Conservation (phyloP, 352 stramenopile genomes). For the Phytopythium oedochilum region DNA sequence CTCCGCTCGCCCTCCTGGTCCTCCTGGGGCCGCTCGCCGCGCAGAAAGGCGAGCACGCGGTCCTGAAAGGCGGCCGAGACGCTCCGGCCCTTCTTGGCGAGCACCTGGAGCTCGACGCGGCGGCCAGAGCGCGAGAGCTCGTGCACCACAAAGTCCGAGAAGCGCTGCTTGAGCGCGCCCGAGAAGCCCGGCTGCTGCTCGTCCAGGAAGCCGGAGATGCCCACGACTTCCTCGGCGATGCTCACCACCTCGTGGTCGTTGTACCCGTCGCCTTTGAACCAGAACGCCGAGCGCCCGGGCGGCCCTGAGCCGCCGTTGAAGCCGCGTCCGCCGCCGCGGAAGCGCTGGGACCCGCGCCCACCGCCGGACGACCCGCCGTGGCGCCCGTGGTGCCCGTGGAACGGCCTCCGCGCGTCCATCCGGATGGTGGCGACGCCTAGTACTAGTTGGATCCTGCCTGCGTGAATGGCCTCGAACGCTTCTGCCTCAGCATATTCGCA, state of each 20-base stretch:
- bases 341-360: slow-evolving; percentile 14
- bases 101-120: slow-evolving; percentile 27
- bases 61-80: slow-evolving; percentile 30
- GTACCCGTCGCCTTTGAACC: slow-evolving; percentile 61
- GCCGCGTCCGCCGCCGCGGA: slow-evolving; percentile 10
- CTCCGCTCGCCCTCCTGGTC: background rate
- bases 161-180: slow-evolving; percentile 77
- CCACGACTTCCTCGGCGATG: slow-evolving; percentile 58
- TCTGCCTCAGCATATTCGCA: background rate
- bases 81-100: slow-evolving; percentile 36
- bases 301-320: background rate
- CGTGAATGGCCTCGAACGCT: slow-evolving; percentile 1
- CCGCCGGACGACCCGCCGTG: slow-evolving; percentile 12
- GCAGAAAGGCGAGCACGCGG: slow-evolving; percentile 23
- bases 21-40: background rate
- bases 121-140: slow-evolving; percentile 34
- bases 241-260: slow-evolving; percentile 57
- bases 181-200: slow-evolving; percentile 38
- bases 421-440: too few species aligned
- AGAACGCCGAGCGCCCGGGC: slow-evolving; percentile 14
- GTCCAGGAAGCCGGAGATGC: slow-evolving; percentile 49
- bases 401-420: slow-evolving; percentile 19
- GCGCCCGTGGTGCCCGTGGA: slow-evolving; percentile 12
- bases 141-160: slow-evolving; percentile 83
- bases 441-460: too few species aligned